Base-by-base conservation (phyloP, 2,329 filamentous ascomycete species). In the Monilinia fructicola region DNA sequence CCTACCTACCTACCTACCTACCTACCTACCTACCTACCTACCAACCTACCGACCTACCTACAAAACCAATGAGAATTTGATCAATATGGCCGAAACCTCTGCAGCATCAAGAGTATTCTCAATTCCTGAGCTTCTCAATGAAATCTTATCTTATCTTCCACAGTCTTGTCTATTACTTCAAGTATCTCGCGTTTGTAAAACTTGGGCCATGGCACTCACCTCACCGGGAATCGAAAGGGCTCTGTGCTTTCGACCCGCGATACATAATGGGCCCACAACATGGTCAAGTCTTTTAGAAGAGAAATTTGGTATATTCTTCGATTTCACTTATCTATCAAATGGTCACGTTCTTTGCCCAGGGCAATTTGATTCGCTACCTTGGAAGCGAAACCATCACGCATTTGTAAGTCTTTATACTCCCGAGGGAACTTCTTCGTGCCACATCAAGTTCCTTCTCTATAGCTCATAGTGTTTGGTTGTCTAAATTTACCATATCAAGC, bases 61-160 rank as follows among this genome's bases (percentile, higher is more conserved):
- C 40, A 42, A 42, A 14, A 35, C 9, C 5, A 35, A 35, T 35
- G 31, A 35, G 7, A 28, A 11, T 40, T 18, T 44, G 4, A 21
- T 42, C 46, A 61, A 28, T 18, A 65, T 65, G 64, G 14, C 46
- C 10, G 46, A 60, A 54, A 44, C 10, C n/a, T 54, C 40, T n/a
- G 53, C 40, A 61, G 44, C 21, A 53, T 53, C 64, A 26, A 40
- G 40, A 35, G 64, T 61, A 28, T 59, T 65, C 40, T 31, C 54
- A 42, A 65, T 42, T 21, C 55, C 64, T 12, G 64, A 65, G 54
- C 64, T 65, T 61, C 35, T 65, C 46, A 46, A 54, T 1, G 23
- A 61, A 18, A 12, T 65, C 18, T 44, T 65, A 65, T 65, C 64
- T 23, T 53, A 52, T 38, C 64, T 65, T 42, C 64, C 64, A 18